phyloP scores from a whole-genome alignment of 805 yeast genomes.

The Candida boleticola region DNA sequence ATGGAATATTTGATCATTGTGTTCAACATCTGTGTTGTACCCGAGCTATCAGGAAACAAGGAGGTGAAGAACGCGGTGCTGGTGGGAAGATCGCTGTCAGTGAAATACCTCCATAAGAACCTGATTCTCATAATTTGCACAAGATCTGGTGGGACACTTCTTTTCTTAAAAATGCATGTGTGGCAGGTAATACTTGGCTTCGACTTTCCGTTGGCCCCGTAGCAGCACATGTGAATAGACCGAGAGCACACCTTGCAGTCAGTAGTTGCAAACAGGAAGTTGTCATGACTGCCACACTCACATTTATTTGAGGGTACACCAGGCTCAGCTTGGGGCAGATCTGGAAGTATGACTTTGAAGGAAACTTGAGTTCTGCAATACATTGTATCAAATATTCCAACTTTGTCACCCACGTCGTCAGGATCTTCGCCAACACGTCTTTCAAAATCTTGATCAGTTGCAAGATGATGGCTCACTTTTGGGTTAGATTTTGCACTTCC shows the following conservation, averaged over 20 bases:
- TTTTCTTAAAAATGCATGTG: neutral
- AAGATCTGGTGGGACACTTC: neutral
- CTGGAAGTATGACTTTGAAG: no score
- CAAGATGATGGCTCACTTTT: no score
- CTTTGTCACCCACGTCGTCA: no score
- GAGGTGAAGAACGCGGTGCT: neutral
- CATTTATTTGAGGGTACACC: no score
- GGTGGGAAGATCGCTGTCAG: neutral
- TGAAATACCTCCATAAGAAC: slow-evolving; percentile 1
- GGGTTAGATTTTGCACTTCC: no score
- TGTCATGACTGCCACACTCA: neutral
- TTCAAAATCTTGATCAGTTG: no score
- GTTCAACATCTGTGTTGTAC: neutral
- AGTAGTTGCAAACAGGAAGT: neutral
- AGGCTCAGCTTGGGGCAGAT: neutral
- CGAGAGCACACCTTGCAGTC: neutral
- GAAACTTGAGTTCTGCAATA: no score
- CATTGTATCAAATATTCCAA: no score
- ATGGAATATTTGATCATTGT: neutral
- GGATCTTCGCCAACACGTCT: no score
- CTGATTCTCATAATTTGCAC: neutral
- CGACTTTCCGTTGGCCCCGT: neutral
- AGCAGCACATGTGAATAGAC: neutral
- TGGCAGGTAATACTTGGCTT: neutral
- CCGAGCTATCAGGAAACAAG: neutral